These are phyloP conservation scores for Trichomonascaceae sp. DNA, from an alignment of 1,139 yeast genomes.

Conservation along the genomic window DNA sequence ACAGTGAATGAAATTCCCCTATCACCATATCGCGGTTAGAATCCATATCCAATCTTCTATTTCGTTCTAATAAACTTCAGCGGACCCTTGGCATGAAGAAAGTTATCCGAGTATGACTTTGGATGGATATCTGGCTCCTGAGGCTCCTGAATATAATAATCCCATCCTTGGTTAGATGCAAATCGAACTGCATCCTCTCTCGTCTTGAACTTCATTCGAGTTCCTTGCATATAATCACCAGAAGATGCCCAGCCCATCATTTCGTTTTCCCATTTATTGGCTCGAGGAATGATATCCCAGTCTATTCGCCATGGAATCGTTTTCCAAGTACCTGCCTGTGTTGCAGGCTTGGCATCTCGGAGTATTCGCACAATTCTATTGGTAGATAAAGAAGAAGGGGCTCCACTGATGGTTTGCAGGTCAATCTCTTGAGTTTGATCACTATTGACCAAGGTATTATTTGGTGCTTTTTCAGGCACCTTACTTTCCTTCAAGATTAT, in stretches of 20 bases:
- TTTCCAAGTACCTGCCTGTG: constrained; percentile 57
- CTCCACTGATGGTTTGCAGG: constrained; percentile 72
- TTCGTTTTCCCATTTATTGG: constrained; percentile 86
- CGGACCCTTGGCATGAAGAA: constrained; percentile 62
- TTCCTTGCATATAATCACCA: constrained; percentile 82
- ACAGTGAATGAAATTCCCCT: background rate
- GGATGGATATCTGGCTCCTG: constrained; percentile 64
- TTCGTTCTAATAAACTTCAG: constrained; percentile 81
- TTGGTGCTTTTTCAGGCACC: constrained; percentile 3
- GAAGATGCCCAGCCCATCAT: constrained; percentile 80
- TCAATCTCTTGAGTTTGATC: constrained; percentile 25
- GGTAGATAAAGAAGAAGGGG: constrained; percentile 59
- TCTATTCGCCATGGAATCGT: constrained; percentile 64
- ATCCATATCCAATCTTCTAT: constrained; percentile 29
- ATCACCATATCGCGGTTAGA: background rate
- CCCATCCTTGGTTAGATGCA: constrained; percentile 83
- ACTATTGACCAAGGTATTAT: constrained; percentile 8
- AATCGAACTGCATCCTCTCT: constrained; percentile 74
- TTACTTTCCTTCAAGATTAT: constrained; percentile 4
- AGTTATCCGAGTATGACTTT: constrained; percentile 72
- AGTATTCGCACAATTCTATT: constrained; percentile 70
- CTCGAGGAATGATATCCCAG: constrained; percentile 76
- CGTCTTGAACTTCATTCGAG: constrained; percentile 67
- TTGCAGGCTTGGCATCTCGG: constrained; percentile 73
- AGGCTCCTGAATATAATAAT: constrained; percentile 77